Evolutionary conservation across 768 basidiomycete species (phyloP), one percentile per base, ranked within the genome.

Genomic region (Pleurotus sapidus): DNA sequence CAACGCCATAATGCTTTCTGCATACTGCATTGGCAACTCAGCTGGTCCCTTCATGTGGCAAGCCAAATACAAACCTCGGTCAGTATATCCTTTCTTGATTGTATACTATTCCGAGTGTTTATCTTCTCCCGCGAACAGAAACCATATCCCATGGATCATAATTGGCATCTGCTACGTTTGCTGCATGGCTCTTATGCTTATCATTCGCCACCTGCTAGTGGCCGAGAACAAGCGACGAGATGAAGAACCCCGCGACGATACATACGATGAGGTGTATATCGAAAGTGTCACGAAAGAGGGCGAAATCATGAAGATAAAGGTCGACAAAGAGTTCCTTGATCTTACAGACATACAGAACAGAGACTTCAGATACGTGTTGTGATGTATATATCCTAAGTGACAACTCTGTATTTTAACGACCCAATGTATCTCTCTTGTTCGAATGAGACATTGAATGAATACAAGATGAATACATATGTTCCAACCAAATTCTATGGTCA

Each of bases 21-120:
- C 87, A 1, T 92, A 91, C 64, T 80, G 78, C 58, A 70, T 80
- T 23, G 84, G 81, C 7, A 90, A 91, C 57, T 73, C 87, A 2
- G 81, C 80, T 1, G 84, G 83, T n/a, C 88, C 89, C 0, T 87
- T 89, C 63, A 88, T 91, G 86, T 91, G 89, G 89, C 81, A 84
- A 64, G 73, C 73, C 0, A 73, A 81, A 66, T 90, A 87, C 64
- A 80, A 78, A 59, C 89, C 88, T 4, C 78, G 87, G 86, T 86
- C 56, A 18, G 70, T 50, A 18, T 9, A 7, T 51, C 17, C 3
- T 46, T 60, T 5, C 11, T 57, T 24, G 17, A 11, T 14, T 18
- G 20, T 14, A 27, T 27, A 24, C n/a, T 39, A 3, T 4, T 27
- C 38, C 12, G 57, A 12, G 14, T 9, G 34, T 17, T 12, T 30